Conservation (phyloP, 2,329 filamentous ascomycete species). For the Penicillium sp. region DNA sequence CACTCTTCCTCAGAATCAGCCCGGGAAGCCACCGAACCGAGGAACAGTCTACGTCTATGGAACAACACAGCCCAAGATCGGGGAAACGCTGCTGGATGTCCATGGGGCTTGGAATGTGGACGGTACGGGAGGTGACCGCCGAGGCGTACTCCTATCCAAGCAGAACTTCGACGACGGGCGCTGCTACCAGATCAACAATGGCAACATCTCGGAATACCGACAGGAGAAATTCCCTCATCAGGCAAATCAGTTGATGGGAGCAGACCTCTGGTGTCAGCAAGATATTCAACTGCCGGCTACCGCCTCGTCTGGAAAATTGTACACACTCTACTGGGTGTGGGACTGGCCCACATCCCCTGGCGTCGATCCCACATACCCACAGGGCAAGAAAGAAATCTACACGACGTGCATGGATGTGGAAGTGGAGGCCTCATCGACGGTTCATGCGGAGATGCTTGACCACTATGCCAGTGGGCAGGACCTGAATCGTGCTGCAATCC, state of each 20-base stretch:
- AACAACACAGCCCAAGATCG: constrained; percentile 57
- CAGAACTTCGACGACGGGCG: constrained; percentile 86
- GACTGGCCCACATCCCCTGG: constrained; percentile 69
- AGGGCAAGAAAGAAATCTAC: constrained; percentile 48
- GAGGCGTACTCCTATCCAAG: constrained; percentile 71
- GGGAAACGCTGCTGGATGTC: constrained; percentile 62
- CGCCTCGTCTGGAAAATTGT: constrained; percentile 59
- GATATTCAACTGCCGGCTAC: constrained; percentile 72
- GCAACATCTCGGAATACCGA: constrained; percentile 58
- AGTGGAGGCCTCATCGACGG: constrained; percentile 30
- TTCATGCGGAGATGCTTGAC: constrained; percentile 7
- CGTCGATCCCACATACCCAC: constrained; percentile 35
- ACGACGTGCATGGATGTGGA: constrained; percentile 52
- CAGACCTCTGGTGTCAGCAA: constrained; percentile 74
- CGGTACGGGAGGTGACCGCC: constrained; percentile 75
- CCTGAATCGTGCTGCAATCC: constrained; percentile 40
- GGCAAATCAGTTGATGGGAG: constrained; percentile 53
- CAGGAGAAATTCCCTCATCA: constrained; percentile 54
- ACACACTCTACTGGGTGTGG: constrained; percentile 96
- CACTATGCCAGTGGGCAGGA: constrained; percentile 35
- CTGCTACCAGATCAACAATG: constrained; percentile 76
- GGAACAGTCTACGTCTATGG: constrained; percentile 75
- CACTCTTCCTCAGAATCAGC: constrained; percentile 55
- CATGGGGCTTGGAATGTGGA: constrained; percentile 74
- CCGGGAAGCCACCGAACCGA: constrained; percentile 61